Conservation (phyloP, 768 basidiomycete genomes). For the Rhodotorula taiwanensis region DNA sequence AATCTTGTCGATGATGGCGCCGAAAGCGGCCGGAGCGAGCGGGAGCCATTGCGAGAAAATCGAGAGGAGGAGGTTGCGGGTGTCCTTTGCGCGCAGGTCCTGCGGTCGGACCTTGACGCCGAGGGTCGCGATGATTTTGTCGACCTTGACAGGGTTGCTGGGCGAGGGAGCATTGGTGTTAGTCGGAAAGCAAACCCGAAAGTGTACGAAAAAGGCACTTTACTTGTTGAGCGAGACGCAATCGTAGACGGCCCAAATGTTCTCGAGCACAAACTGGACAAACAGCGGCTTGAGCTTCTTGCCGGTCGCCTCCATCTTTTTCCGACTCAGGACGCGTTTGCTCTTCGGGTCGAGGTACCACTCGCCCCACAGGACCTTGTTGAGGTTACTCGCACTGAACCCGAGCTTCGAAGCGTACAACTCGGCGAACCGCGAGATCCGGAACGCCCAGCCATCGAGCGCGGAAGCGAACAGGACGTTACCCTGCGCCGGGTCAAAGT, state of each 20-base stretch:
- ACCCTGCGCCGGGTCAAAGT: constrained; percentile 89
- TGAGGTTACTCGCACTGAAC: constrained; percentile 77
- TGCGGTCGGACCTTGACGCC: constrained; percentile 75
- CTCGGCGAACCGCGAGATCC: constrained; percentile 85
- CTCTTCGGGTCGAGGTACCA: constrained; percentile 94
- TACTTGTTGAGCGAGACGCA: constrained; percentile 81
- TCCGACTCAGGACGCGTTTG: constrained; percentile 82
- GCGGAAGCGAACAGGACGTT: constrained; percentile 96
- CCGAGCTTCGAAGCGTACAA: constrained; percentile 84
- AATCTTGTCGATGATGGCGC: constrained; percentile 84
- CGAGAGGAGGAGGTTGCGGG: constrained; percentile 68
- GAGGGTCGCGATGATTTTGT: constrained; percentile 77
- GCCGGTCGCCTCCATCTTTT: constrained; percentile 65
- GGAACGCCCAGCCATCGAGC: constrained; percentile 95
- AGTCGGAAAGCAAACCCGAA: not conserved
- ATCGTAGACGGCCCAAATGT: constrained; percentile 95
- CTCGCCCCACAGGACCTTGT: constrained; percentile 90
- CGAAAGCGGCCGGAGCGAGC: constrained; percentile 84
- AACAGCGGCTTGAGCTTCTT: constrained; percentile 86
- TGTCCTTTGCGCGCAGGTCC: constrained; percentile 86
- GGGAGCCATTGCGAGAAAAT: constrained; percentile 96
- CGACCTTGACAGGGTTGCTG: constrained; percentile 81
- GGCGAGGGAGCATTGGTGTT: not conserved
- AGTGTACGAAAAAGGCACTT: constrained; percentile 45
- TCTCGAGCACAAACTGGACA: constrained; percentile 94